Evolutionary conservation across 1,139 yeast genomes (phyloP), one percentile per base, ranked within the genome.

Genomic region (Taiozyma sp.): DNA sequence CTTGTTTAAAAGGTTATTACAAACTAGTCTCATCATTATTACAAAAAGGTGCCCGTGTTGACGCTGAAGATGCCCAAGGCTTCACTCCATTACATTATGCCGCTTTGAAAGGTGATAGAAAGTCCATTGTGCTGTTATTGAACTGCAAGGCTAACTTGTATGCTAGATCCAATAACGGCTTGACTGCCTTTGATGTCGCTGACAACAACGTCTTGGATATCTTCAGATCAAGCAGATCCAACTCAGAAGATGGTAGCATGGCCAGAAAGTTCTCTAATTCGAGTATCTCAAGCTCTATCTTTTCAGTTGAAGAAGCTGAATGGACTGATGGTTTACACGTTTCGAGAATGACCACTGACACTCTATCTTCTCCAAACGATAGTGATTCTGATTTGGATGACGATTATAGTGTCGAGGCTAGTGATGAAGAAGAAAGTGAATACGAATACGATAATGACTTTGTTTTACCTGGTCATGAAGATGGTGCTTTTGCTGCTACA

Each of bases 31-130:
- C 78, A 41, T 81, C 83, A 44, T 74, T 93, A 60, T 72, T 90
- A 7, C 81, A 81, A 34, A 85, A 81, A 62, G 97, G 97, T 6
- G 91, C 95, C 34, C 79, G 88, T 61, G 75, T 86, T 46, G 95
- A 89, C 65, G 69, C 76, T 39, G 79, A 79, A 58, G 98, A 91
- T 65, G 75, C 77, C 47, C 88, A 85, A 65, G 97, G 96, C 1
- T 79, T 82, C 57, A 85, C 96, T 0, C 95, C 98, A 13, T 72
- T 93, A 51, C 96, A 90, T 67, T 82, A 86, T 63, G 96, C 97
- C 0, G 81, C 91, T 24, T 68, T 90, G 61, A 73, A 77, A 57
- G 97, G 97, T 16, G 79, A 85, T 62, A 54, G 64, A 53, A 51
- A 46, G 29, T 59, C 56, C 1, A 61, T 62, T 44, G 62, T 59